Percentiles rank a stretch among this genome's conserved stretches.
phyloP scores from a whole-genome alignment of 495 filamentous ascomycete species.

The Glarea lozoyensis region DNA sequence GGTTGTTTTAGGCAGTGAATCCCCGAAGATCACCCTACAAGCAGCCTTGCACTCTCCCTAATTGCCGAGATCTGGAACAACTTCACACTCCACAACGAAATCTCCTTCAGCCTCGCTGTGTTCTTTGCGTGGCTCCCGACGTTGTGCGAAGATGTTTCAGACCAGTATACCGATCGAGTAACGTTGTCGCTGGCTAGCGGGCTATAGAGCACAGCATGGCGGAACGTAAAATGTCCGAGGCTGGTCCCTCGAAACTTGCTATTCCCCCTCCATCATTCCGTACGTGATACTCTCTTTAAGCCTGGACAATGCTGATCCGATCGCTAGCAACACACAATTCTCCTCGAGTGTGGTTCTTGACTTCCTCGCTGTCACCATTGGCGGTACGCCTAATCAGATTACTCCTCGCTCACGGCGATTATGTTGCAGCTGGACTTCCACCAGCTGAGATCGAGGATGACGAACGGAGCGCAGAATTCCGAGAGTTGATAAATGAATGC shows the following conservation, averaged over 20 bases:
- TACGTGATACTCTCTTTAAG: background rate
- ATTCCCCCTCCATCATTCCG: slow-evolving; percentile 18
- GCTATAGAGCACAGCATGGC: slow-evolving; percentile 7
- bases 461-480: slow-evolving; percentile 44
- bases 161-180: too few relatives aligned
- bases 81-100: too few relatives aligned
- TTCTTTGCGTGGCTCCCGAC: too few relatives aligned
- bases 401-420: slow-evolving; percentile 78
- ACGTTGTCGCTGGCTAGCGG: background rate
- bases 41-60: too few relatives aligned
- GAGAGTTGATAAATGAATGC: slow-evolving; percentile 48
- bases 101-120: too few relatives aligned
- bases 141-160: too few relatives aligned
- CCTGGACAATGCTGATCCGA: background rate
- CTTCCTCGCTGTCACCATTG: slow-evolving; percentile 73
- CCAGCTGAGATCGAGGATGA: slow-evolving; percentile 57
- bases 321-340: slow-evolving; percentile 39
- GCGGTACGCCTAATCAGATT: slow-evolving; percentile 60
- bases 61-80: too few relatives aligned
- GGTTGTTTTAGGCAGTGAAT: too few relatives aligned
- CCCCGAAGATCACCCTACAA: too few relatives aligned
- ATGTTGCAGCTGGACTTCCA: slow-evolving; percentile 67
- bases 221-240: slow-evolving; percentile 19
- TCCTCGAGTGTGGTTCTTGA: slow-evolving; percentile 77
- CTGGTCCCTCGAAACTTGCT: slow-evolving; percentile 8